These are phyloP conservation scores for Pichia paraexigua DNA, from an alignment of 805 yeast species.

Conservation along the genomic window DNA sequence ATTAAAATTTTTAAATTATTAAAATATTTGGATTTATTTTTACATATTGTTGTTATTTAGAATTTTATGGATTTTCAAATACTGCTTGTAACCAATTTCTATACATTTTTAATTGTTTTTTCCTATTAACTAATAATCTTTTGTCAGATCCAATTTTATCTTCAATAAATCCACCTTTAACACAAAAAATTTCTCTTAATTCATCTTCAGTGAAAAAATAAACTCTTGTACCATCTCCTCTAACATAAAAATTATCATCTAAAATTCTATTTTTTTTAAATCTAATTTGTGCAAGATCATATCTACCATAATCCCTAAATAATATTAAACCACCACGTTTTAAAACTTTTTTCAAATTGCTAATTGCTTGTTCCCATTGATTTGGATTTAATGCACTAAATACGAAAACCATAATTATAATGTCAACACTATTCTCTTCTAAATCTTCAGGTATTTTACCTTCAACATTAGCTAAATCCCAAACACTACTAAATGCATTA, in stretches of 20 bases:
- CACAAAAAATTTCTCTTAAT: constrained; percentile 61
- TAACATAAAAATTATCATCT: constrained; percentile 88
- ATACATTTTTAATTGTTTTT: constrained; percentile 90
- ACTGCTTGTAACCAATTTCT: constrained; percentile 96
- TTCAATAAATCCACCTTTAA: constrained; percentile 48
- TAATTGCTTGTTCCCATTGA: constrained; percentile 81
- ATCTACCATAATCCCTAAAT: constrained; percentile 91
- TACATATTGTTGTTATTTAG: constrained; percentile 40
- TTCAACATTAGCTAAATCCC: constrained; percentile 85
- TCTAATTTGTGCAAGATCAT: constrained; percentile 91
- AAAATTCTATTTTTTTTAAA: constrained; percentile 81
- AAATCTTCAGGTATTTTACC: constrained; percentile 77
- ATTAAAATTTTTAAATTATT: constrained; percentile 38
- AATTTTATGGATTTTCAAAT: constrained; percentile 41
- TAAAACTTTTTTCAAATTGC: constrained; percentile 59
- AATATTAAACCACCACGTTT: constrained; percentile 91
- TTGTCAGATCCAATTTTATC: constrained; percentile 82
- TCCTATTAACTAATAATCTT: constrained; percentile 83
- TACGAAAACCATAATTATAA: constrained; percentile 91
- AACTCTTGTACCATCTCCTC: constrained; percentile 98
- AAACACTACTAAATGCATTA: constrained; percentile 72
- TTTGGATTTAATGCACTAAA: constrained; percentile 86
- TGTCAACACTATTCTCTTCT: constrained; percentile 74
- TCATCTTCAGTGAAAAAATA: constrained; percentile 96
- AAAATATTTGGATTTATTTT: constrained; percentile 54